Evolutionary conservation across 2,329 filamentous ascomycete genomes (phyloP).

Genomic region (Chaetomium olivaceum): DNA sequence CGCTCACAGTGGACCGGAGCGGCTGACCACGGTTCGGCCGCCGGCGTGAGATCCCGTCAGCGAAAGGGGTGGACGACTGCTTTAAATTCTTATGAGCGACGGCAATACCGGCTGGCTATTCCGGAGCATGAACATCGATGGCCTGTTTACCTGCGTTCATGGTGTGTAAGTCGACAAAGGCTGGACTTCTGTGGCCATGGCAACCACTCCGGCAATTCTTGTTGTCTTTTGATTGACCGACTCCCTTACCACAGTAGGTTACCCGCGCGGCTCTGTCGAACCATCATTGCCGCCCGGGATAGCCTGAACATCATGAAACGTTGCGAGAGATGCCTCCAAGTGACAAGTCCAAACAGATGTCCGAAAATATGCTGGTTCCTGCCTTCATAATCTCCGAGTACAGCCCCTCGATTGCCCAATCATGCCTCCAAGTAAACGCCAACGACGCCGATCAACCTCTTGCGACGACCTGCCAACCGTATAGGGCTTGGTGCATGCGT

Average conservation of each 20-base stretch:
- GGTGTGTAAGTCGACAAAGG: background rate
- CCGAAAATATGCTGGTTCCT: background rate
- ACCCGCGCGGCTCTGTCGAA: constrained; percentile 7
- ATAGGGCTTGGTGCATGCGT: background rate
- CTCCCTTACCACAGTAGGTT: background rate
- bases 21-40: constrained; percentile 9
- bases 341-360: background rate
- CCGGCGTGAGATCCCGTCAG: constrained; percentile 3
- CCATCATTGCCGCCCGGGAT: background rate
- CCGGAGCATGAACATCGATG: constrained; percentile 4
- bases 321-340: background rate
- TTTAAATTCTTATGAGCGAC: background rate
- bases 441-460: background rate
- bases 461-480: background rate
- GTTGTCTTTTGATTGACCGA: background rate
- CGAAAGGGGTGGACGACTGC: background rate
- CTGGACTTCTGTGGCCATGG: constrained; percentile 1
- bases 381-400: background rate
- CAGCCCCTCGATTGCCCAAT: background rate
- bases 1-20: constrained; percentile 5
- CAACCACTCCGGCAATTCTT: constrained; percentile 3
- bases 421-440: background rate
- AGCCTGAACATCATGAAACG: background rate
- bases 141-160: background rate
- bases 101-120: constrained; percentile 11